A percentile compares a stretch with the other conserved stretches of the same genome.
Conservation (phyloP, 164 flowering plant species). For the Liquidambar formosana region DNA sequence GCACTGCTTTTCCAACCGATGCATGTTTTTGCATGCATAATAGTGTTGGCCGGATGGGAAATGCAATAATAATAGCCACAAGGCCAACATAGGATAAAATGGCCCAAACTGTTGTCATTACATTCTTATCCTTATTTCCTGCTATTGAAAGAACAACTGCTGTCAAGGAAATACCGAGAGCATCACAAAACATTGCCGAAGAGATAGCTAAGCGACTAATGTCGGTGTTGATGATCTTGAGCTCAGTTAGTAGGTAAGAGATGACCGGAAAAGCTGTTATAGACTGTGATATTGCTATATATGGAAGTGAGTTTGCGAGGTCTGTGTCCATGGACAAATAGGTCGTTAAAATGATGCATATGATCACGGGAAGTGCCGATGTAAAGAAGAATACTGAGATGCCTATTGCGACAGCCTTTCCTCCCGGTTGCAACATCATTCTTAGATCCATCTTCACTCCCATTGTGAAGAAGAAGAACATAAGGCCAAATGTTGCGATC, state of each 20-base stretch:
- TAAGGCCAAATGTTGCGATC: constrained; percentile 26
- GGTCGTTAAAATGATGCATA: constrained; percentile 1
- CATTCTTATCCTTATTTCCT: not conserved
- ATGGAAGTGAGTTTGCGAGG: not conserved
- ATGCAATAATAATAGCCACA: constrained; percentile 1
- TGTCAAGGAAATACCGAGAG: not conserved
- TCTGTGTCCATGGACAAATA: not conserved
- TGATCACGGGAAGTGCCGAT: not conserved
- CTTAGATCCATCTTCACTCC: constrained; percentile 45
- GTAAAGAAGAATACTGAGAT: constrained; percentile 16
- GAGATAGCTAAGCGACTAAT: constrained; percentile 44
- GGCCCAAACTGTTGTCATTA: not conserved
- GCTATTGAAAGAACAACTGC: not conserved
- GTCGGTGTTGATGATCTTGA: constrained; percentile 44
- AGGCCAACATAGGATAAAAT: not conserved
- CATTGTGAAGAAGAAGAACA: constrained; percentile 34
- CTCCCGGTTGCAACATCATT: constrained; percentile 24
- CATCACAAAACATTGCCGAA: constrained; percentile 28
- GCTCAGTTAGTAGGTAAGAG: constrained; percentile 34
- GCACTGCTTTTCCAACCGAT: constrained; percentile 33
- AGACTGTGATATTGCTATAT: constrained; percentile 11
- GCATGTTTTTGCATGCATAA: constrained; percentile 28
- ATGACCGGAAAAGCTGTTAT: constrained; percentile 32
- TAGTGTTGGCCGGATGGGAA: constrained; percentile 20
- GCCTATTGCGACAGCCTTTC: constrained; percentile 30